Evolutionary conservation across 2,329 filamentous ascomycete genomes (phyloP).

Genomic region (Diplodia intermedia): DNA sequence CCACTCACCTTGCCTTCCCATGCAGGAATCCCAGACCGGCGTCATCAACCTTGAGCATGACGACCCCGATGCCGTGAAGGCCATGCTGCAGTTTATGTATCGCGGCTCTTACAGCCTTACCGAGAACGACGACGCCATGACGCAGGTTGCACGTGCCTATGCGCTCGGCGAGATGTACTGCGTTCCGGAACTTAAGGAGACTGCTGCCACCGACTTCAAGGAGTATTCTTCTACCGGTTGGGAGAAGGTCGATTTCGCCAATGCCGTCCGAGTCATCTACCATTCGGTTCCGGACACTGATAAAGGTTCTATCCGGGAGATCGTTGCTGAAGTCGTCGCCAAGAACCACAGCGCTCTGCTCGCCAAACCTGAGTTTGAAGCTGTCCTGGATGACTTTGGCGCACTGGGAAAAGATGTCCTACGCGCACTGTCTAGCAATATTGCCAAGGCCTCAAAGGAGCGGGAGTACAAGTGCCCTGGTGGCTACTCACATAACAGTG

Average conservation of each 20-base stretch:
- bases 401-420: not conserved
- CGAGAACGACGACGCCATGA: not conserved
- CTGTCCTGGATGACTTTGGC: not conserved
- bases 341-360: not conserved
- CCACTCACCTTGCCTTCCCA: no score
- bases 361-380: not conserved
- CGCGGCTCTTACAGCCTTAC: constrained; percentile 72
- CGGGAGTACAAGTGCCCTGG: no score
- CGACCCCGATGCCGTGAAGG: constrained; percentile 75
- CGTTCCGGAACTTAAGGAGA: not conserved
- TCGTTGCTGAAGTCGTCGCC: not conserved
- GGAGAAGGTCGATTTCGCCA: not conserved
- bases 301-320: not conserved
- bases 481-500: no score
- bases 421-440: not conserved
- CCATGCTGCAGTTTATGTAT: constrained; percentile 84
- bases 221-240: not conserved
- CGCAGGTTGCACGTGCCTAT: not conserved
- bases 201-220: not conserved
- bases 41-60: constrained; percentile 70
- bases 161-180: not conserved
- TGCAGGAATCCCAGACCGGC: not conserved
- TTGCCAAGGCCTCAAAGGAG: no score
- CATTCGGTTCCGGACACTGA: not conserved
- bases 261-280: not conserved